Percentiles rank a stretch among this genome's conserved stretches.
phyloP scores from a whole-genome alignment of 768 basidiomycete species.

The Glaciozyma martinii region DNA sequence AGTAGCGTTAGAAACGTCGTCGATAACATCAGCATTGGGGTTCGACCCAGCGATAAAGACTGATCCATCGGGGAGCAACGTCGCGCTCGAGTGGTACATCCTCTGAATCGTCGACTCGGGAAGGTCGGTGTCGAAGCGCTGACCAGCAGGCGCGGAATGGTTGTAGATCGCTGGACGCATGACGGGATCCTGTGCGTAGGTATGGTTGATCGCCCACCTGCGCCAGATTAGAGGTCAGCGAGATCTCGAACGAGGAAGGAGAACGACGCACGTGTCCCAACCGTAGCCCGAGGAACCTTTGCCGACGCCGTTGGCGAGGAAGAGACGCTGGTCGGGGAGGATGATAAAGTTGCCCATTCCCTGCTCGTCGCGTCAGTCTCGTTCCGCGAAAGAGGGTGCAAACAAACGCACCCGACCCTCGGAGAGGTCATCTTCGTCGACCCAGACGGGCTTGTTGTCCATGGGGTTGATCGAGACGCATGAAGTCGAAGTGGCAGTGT shows the following conservation, averaged over 20 bases:
- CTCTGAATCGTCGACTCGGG: constrained; percentile 47
- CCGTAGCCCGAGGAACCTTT: constrained; percentile 39
- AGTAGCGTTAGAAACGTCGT: background rate
- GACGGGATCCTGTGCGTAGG: constrained; percentile 66
- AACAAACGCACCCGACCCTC: constrained; percentile 65
- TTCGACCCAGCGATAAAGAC: constrained; percentile 84
- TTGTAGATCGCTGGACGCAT: constrained; percentile 68
- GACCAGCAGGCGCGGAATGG: constrained; percentile 60
- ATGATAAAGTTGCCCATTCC: constrained; percentile 18
- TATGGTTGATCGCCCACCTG: constrained; percentile 40
- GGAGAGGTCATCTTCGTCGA: constrained; percentile 62
- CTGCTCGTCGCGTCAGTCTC: constrained; percentile 57
- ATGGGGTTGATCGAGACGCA: constrained; percentile 73
- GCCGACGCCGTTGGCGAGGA: constrained; percentile 2
- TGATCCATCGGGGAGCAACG: constrained; percentile 69
- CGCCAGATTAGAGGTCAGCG: no score
- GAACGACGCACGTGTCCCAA: constrained; percentile 49
- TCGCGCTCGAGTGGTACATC: constrained; percentile 80
- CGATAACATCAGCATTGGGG: constrained; percentile 62
- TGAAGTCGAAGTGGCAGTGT: constrained; percentile 40
- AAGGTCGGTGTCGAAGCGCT: constrained; percentile 49
- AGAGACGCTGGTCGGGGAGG: constrained; percentile 9
- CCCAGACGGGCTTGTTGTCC: constrained; percentile 55
- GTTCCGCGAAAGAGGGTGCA: constrained; percentile 47
- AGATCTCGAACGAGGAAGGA: background rate